These are phyloP conservation scores for Boletus tomentosulus DNA, from an alignment of 768 basidiomycete genomes.

Conservation along the genomic window DNA sequence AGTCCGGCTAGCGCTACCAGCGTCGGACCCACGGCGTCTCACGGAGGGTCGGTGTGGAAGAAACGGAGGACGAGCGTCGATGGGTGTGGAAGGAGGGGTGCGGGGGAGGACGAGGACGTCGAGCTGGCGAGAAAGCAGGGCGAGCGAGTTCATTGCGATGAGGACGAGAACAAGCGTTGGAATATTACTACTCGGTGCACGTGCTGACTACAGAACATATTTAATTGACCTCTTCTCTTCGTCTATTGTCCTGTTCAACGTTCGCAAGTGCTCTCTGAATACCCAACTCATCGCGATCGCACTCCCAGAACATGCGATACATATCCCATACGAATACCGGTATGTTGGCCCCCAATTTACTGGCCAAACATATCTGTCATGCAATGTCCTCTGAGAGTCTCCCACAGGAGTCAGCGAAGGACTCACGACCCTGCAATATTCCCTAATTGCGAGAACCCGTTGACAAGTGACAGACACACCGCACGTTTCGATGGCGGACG, in stretches of 20 bases:
- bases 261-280: conserved; percentile 42
- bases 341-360: conserved; percentile 68
- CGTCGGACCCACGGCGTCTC: conserved; percentile 27
- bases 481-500: conserved; percentile 82
- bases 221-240: conserved; percentile 34
- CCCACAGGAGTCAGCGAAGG: neutral
- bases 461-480: conserved; percentile 75
- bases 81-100: conserved; percentile 56
- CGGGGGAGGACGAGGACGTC: conserved; percentile 64
- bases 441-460: conserved; percentile 77
- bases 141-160: conserved; percentile 72
- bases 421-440: conserved; percentile 81
- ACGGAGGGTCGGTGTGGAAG: conserved; percentile 20
- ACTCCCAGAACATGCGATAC: conserved; percentile 52
- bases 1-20: conserved; percentile 38
- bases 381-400: neutral
- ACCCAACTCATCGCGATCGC: conserved; percentile 48
- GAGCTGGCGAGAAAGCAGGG: conserved; percentile 77
- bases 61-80: conserved; percentile 34
- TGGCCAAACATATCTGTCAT: conserved; percentile 61
- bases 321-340: conserved; percentile 68
- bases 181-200: neutral
- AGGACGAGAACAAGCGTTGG: neutral
- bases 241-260: conserved; percentile 39
- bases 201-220: conserved; percentile 40